Base-by-base conservation (phyloP, 1,284 basidiomycete genomes). In the Amylostereum areolatum region DNA sequence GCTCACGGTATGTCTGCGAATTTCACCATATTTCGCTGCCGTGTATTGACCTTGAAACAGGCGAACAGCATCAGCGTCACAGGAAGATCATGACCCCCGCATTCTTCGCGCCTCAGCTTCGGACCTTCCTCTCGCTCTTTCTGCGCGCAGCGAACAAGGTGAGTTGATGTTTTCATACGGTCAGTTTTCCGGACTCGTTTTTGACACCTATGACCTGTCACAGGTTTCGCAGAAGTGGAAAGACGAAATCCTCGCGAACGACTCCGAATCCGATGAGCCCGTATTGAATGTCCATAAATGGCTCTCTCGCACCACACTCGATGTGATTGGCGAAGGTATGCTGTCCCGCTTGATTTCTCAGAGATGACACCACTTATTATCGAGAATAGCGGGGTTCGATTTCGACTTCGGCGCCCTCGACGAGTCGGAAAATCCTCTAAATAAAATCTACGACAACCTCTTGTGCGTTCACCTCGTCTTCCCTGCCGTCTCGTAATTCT, bases 221-320 rank as follows among this genome's bases (percentile, higher is more conserved):
- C 29, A 59, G 58, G 48, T 58, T 9, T 55, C 49, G 11, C 49
- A 55, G 33, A 59, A 58, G 42, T 59, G 59, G 61, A 59, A 53
- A 41, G 60, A 61, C 3, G 36, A 52, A 4, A 44, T 59, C 3
- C 46, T 42, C 4, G 11, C 45, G 11, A 34, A 49, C 1, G 29
- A 33, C 1, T 34, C 50, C 0, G 30, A 39, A 1, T 10, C 53
- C 12, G 44, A 40, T 2, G 54, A 56, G 37, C 49, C 51, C 5
- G 35, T 56, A 3, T 45, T 61, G 27, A 73, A 78, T 48, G 65
- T 77, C 3, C 55, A 64, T 34, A 47, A 59, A 2, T 75, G 68
- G 65, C 63, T 78, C 11, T 66, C 65, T 2, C 66, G 70, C 31
- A 65, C 68, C 29, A 76, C 75, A 2, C 59, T 78, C 27, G 76